Evolutionary conservation across 805 yeast species (phyloP).

Genomic region (Cyberlindnera saturnus): DNA sequence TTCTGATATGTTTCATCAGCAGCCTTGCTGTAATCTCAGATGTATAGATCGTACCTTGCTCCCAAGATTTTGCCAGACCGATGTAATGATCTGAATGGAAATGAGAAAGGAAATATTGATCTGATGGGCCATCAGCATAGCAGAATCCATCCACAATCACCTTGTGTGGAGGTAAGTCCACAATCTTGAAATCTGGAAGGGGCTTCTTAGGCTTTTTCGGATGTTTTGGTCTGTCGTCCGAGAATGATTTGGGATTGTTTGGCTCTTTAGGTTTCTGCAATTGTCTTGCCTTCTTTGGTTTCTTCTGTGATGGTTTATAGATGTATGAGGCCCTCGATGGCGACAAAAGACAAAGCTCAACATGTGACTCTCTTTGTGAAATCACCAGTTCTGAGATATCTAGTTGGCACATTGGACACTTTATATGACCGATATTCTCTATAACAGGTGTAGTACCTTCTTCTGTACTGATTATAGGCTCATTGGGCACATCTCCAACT

Average conservation of each 20-base stretch:
- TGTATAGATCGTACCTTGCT: conserved; percentile 63
- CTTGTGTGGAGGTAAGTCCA: conserved; percentile 35
- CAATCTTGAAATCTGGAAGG: conserved; percentile 46
- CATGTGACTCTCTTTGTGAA: conserved; percentile 45
- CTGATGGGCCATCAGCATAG: conserved; percentile 38
- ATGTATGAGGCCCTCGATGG: conserved; percentile 16
- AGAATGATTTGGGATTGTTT: neutral
- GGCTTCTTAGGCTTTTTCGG: conserved; percentile 20
- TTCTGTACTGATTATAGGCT: neutral
- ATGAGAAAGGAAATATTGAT: conserved; percentile 64
- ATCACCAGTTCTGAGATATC: conserved; percentile 34
- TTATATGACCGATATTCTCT: neutral
- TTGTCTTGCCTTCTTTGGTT: conserved; percentile 3
- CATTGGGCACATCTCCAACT: neutral
- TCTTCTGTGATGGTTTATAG: conserved; percentile 24
- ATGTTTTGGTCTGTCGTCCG: conserved; percentile 25
- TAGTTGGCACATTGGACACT: conserved; percentile 49
- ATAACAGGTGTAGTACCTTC: neutral
- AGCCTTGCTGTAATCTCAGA: conserved; percentile 50
- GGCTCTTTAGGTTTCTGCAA: conserved; percentile 14
- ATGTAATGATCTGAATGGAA: conserved; percentile 95
- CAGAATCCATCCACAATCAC: conserved; percentile 66
- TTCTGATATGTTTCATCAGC: conserved; percentile 46
- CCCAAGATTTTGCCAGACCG: conserved; percentile 77
- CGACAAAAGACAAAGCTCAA: conserved; percentile 42